A percentile compares a stretch with the other conserved stretches of the same genome.
These are phyloP conservation scores for Aplosporella prunicola DNA, from an alignment of 2,329 filamentous ascomycete species.

Conservation along the genomic window DNA sequence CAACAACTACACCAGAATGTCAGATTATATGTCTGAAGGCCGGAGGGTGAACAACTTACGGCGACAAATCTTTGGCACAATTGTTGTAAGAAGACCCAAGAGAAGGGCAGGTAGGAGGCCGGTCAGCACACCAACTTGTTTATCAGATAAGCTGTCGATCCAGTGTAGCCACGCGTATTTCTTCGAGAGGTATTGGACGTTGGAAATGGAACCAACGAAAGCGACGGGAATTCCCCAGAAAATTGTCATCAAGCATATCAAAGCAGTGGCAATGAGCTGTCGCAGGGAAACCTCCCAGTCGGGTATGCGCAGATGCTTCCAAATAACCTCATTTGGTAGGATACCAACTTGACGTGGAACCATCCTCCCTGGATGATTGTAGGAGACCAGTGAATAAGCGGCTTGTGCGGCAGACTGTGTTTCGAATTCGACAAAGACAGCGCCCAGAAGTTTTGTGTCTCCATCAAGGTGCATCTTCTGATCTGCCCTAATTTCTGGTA, in stretches of 20 bases:
- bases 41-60: slow-evolving; percentile 14
- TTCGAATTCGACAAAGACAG: slow-evolving; percentile 82
- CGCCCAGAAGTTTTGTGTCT: slow-evolving; percentile 57
- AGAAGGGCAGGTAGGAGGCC: slow-evolving; percentile 36
- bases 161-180: slow-evolving; percentile 31
- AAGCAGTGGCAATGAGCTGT: slow-evolving; percentile 26
- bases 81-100: slow-evolving; percentile 34
- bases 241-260: slow-evolving; percentile 33
- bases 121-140: slow-evolving; percentile 36
- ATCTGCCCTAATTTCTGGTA: slow-evolving; percentile 57
- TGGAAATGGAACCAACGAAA: slow-evolving; percentile 35
- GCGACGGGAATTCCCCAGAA: slow-evolving; percentile 39
- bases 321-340: slow-evolving; percentile 37
- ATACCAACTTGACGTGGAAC: slow-evolving; percentile 33
- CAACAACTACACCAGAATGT: slow-evolving; percentile 21
- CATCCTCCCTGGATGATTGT: slow-evolving; percentile 50
- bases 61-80: slow-evolving; percentile 36
- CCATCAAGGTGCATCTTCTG: slow-evolving; percentile 60
- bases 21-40: slow-evolving; percentile 8
- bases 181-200: slow-evolving; percentile 34
- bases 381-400: slow-evolving; percentile 71
- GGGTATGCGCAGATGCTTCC: slow-evolving; percentile 35
- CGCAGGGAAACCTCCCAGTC: slow-evolving; percentile 22
- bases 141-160: slow-evolving; percentile 32
- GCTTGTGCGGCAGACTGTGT: slow-evolving; percentile 74